A percentile compares a stretch with the other conserved stretches of the same genome.
Evolutionary conservation across 306 rosid genomes (phyloP).

Genomic region (Quercus dentata): DNA sequence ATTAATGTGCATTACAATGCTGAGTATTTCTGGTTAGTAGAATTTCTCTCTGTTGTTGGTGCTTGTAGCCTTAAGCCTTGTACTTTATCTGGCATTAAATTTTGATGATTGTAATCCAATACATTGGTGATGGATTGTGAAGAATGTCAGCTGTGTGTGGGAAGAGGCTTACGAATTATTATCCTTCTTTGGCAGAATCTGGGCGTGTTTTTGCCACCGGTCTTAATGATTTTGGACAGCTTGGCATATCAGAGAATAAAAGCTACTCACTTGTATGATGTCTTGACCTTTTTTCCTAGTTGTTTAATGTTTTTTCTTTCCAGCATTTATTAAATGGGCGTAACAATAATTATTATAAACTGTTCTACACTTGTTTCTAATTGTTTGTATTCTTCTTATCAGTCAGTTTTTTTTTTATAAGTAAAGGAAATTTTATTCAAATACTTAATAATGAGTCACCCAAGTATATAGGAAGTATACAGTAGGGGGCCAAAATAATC

Average conservation of each 20-base stretch:
- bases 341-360: not conserved
- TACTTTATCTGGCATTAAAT: no score
- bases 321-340: not conserved
- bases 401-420: not conserved
- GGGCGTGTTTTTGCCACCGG: constrained; percentile 85
- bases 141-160: constrained; percentile 30
- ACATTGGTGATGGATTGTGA: constrained; percentile 38
- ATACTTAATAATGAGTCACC: no score
- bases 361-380: not conserved
- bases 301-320: not conserved
- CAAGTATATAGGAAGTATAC: no score
- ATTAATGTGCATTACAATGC: no score
- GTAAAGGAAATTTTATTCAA: no score
- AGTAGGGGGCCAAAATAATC: no score
- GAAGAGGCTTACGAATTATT: constrained; percentile 47
- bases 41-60: no score
- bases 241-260: constrained; percentile 55
- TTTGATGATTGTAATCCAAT: not conserved
- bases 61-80: no score
- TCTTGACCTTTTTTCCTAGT: constrained; percentile 14
- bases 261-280: constrained; percentile 48
- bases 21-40: no score
- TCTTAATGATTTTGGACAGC: constrained; percentile 92
- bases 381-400: not conserved
- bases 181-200: constrained; percentile 49